Evolutionary conservation across 176 grass and related monocot species (phyloP).

Genomic region (Pontederia crassipes): DNA sequence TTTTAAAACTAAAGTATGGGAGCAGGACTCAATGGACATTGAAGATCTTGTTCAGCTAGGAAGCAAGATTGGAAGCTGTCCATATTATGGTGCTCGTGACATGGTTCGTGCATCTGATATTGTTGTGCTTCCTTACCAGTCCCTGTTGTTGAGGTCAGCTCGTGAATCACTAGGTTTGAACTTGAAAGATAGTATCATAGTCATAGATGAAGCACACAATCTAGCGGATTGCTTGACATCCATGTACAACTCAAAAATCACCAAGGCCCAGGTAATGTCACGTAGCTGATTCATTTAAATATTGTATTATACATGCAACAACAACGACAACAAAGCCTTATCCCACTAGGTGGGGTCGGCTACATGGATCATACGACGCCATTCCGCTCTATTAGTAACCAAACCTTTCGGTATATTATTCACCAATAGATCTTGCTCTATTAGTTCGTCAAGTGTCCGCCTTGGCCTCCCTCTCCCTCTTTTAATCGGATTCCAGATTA

Average conservation of each 20-base stretch:
- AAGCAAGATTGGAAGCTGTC: conserved; percentile 72
- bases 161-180: conserved; percentile 84
- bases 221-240: conserved; percentile 64
- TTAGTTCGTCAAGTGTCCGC: no score
- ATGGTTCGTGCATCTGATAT: conserved; percentile 67
- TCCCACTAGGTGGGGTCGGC: no score
- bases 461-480: no score
- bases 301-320: neutral
- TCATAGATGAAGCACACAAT: conserved; percentile 97
- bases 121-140: conserved; percentile 85
- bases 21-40: conserved; percentile 61
- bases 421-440: no score
- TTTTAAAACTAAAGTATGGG: conserved; percentile 48
- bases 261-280: conserved; percentile 46
- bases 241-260: conserved; percentile 86
- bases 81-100: conserved; percentile 73
- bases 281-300: neutral
- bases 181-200: conserved; percentile 74
- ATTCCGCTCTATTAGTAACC: no score
- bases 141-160: conserved; percentile 67
- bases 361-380: no score
- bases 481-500: no score
- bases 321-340: no score
- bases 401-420: no score
- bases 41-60: conserved; percentile 72